Evolutionary conservation across 129 eudicot species (phyloP).

Genomic region (Flaveria linearis): DNA sequence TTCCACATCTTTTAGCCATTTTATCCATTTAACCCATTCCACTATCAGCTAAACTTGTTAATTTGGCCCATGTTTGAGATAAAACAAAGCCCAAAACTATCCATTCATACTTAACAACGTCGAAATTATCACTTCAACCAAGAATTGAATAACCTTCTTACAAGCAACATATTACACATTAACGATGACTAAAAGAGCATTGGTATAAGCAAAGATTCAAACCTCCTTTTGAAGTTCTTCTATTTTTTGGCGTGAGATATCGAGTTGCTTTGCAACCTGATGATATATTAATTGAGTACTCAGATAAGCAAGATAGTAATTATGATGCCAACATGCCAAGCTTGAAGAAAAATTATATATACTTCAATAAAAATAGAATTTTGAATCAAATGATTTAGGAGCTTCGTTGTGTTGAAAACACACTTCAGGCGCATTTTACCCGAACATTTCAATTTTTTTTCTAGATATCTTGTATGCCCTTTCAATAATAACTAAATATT

Average conservation of each 20-base stretch:
- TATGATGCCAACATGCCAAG: background rate
- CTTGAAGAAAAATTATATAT: background rate
- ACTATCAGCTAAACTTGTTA: background rate
- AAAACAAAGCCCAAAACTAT: conserved; percentile 2
- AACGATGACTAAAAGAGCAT: conserved; percentile 12
- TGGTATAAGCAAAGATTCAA: conserved; percentile 25
- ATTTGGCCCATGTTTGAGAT: background rate
- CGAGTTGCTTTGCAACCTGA: conserved; percentile 55
- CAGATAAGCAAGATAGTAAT: conserved; percentile 15
- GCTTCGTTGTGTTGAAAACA: background rate
- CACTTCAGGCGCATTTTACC: background rate
- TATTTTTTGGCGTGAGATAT: conserved; percentile 53
- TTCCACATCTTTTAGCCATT: background rate
- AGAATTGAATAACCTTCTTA: background rate
- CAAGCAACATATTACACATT: conserved; percentile 10
- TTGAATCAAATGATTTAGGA: background rate
- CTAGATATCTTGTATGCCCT: background rate
- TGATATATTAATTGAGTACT: conserved; percentile 16
- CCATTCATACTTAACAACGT: background rate
- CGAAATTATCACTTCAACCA: background rate
- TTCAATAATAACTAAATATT: background rate
- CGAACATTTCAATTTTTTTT: background rate
- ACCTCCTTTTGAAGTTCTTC: conserved; percentile 85
- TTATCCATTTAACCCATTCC: background rate
- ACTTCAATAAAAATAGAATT: background rate